A percentile compares a stretch with the other conserved stretches of the same genome.
Evolutionary conservation across 2,329 filamentous ascomycete genomes (phyloP).

Genomic region (Fusarium graminum): DNA sequence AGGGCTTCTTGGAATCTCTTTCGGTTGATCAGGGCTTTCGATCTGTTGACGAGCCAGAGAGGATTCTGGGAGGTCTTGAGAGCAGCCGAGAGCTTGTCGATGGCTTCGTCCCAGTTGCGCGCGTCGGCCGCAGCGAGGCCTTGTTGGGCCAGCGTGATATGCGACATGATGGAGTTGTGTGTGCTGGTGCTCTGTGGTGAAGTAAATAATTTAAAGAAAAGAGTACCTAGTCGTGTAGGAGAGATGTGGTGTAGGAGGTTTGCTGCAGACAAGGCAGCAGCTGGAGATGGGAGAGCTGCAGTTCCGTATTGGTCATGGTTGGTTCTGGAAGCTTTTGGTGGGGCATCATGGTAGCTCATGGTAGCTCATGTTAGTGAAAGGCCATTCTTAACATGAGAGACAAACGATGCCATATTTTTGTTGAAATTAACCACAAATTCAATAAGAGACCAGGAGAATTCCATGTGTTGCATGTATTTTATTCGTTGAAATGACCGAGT

Average conservation of each 20-base stretch:
- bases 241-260: background rate
- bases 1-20: conserved; percentile 74
- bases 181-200: background rate
- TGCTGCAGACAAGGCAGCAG: background rate
- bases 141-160: conserved; percentile 63
- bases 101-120: conserved; percentile 75
- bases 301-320: conserved; percentile 32
- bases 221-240: background rate
- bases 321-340: conserved; percentile 53
- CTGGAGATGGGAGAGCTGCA: conserved; percentile 1
- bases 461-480: too few species aligned
- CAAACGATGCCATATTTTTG: too few species aligned
- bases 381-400: too few species aligned
- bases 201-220: background rate
- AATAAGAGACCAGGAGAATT: too few species aligned
- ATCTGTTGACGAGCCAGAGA: conserved; percentile 84
- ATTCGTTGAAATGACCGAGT: too few species aligned
- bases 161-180: conserved; percentile 60
- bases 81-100: conserved; percentile 76
- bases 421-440: too few species aligned
- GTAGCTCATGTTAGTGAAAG: background rate
- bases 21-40: conserved; percentile 79
- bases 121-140: conserved; percentile 75
- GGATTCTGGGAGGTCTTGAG: conserved; percentile 76
- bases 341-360: conserved; percentile 31